Evolutionary conservation across 2,329 filamentous ascomycete genomes (phyloP), one percentile per base, ranked within the genome.

Genomic region (Cladophialophora carrionii): DNA sequence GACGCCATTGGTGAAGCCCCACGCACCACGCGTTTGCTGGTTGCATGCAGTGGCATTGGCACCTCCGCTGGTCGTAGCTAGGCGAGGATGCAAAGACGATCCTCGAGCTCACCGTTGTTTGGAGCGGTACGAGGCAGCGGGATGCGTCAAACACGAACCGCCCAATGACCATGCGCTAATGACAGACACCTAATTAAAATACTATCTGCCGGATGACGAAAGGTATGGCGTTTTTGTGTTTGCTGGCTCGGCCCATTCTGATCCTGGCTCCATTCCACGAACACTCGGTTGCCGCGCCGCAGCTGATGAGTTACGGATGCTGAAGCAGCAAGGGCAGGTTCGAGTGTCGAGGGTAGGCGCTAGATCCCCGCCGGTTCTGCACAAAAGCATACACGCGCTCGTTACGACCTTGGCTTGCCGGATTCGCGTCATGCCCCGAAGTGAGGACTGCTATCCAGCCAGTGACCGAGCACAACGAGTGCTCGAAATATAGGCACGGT

Each of bases 41-140:
- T 43, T 43, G 37, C 37, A 43, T 17, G 37, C 37, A 17, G 6
- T 43, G 37, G 14, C 37, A 43, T n/a, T n/a, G 37, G n/a, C 37
- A n/a, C 37, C 6, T 43, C 17, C 37, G 6, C 37, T 6, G 26
- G 48, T 52, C 48, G 12, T 5, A n/a, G 48, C 26, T 24, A 52
- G 26, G 48, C 48, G 48, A 52, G 48, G 26, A 52, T 52, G 48
- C 48, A 52, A 29, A 52, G 48, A 52, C 48, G 48, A 52, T 52
- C 48, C 48, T 26, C 48, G n/a, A 14, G 48, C 22, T 24, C 26
- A n/a, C 37, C 37, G 37, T n/a, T n/a, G n/a, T 43, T 8, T 20
- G 37, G 37, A 43, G 37, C 37, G 37, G 17, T 43, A 29, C 8
- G 37, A 43, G 17, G 37, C 6, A 29, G 26, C 26, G 26, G 26